Base-by-base conservation (phyloP, 352 stramenopile genomes). In the Phytophthora kernoviae region DNA sequence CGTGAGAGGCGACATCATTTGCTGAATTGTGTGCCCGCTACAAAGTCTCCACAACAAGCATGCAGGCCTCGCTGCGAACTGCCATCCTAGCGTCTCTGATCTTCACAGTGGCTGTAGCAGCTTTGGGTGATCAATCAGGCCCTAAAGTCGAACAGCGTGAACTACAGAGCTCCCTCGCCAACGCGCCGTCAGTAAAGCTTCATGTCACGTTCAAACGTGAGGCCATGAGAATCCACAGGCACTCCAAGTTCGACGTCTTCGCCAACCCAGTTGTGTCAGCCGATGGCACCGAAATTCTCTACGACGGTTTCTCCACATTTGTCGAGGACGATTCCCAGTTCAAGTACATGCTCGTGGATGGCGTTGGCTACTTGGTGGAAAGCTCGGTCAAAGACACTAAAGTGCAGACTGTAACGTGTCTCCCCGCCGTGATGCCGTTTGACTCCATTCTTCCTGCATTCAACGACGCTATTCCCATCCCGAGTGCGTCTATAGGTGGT, bases 171-270 rank as follows among this genome's bases (percentile, higher is more conserved):
- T 48, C 42, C 20, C 42, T 60, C 18, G 41, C 32, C 30, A 42
- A 73, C 36, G 53, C 59, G 1, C 61, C 65, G 37, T 68, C 65
- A 5, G 37, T 79, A 7, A 59, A 55, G 12, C 54, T 81, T 4
- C 64, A 65, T 15, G 58, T 77, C 40, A 62, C 47, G 0, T 32
- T 76, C 34, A 74, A 79, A 45, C 62, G 69, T 9, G 51, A 46
- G 22, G 46, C 54, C 7, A 75, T 79, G 65, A 30, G 43, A 6
- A 26, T 78, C 10, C 58, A 71, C 30, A 61, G 65, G 10, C 37
- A 65, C 6, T 62, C 65, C 40, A 40, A 68, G 46, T 70, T 75
- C 30, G 44, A 76, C 18, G 45, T 78, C 7, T 67, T 68, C 22
- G 73, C 60, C 0, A 69, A 53, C 6, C 68, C 61, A 0, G 45